These are phyloP conservation scores for Saturnispora diversa DNA, from an alignment of 805 yeast species.

Conservation along the genomic window DNA sequence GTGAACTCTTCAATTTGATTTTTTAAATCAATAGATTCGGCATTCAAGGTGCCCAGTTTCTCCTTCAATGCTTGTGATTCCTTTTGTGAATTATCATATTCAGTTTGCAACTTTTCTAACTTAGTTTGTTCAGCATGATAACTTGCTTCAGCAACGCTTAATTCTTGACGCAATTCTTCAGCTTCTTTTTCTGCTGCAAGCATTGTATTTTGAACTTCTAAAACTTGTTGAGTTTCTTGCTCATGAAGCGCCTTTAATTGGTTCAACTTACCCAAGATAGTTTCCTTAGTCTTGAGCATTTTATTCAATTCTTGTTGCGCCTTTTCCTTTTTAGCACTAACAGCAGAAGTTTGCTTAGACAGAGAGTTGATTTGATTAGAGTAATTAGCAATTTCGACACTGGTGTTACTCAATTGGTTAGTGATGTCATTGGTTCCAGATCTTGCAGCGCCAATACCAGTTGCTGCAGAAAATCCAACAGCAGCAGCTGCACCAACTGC, in stretches of 20 bases:
- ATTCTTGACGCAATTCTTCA: constrained; percentile 60
- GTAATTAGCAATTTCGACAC: constrained; percentile 78
- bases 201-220: constrained; percentile 58
- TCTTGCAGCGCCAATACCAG: background rate
- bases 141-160: constrained; percentile 71
- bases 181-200: constrained; percentile 56
- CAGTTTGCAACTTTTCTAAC: constrained; percentile 50
- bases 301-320: constrained; percentile 74
- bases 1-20: constrained; percentile 45
- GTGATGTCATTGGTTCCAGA: constrained; percentile 25
- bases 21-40: constrained; percentile 54
- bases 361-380: constrained; percentile 79
- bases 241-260: constrained; percentile 66
- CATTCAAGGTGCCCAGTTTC: constrained; percentile 55
- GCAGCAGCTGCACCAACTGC: constrained; percentile 6
- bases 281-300: constrained; percentile 56
- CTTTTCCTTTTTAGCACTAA: constrained; percentile 60
- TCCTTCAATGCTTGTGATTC: constrained; percentile 61
- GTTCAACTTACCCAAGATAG: constrained; percentile 63
- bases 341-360: constrained; percentile 61
- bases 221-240: constrained; percentile 67
- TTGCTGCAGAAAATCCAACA: constrained; percentile 9
- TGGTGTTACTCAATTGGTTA: constrained; percentile 64
- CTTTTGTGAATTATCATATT: constrained; percentile 60
- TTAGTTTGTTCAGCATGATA: constrained; percentile 62